phyloP scores from a whole-genome alignment of 495 filamentous ascomycete species.

The Choiromyces venosus region DNA sequence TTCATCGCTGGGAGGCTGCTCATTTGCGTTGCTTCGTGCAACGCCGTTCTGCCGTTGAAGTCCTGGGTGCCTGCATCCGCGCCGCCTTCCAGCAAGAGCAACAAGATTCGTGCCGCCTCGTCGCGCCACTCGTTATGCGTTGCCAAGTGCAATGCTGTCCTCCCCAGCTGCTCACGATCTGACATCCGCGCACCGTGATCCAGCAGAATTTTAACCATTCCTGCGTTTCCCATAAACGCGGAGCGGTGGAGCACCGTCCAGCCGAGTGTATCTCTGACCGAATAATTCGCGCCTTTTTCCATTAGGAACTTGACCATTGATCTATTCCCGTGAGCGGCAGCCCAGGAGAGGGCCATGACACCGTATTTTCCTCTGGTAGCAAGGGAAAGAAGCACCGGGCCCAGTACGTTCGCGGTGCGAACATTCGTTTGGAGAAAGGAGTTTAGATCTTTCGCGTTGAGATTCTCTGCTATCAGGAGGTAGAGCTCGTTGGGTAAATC shows the following conservation, averaged over 20 bases:
- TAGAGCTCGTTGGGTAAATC: background rate
- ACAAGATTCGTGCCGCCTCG: background rate
- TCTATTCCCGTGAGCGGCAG: constrained; percentile 10
- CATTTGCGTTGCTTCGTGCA: constrained; percentile 24
- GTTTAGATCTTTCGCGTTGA: background rate
- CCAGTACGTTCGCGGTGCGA: background rate
- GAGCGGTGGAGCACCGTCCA: constrained; percentile 51
- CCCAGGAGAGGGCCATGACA: constrained; percentile 15
- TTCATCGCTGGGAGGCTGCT: constrained; percentile 6
- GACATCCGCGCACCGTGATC: constrained; percentile 19
- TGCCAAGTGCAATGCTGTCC: constrained; percentile 18
- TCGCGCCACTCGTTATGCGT: constrained; percentile 2
- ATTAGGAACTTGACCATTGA: constrained; percentile 12
- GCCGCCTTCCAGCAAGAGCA: constrained; percentile 19
- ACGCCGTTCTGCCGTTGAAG: constrained; percentile 10
- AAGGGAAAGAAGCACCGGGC: background rate
- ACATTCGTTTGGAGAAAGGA: background rate
- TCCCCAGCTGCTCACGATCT: constrained; percentile 1
- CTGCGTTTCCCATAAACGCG: constrained; percentile 50
- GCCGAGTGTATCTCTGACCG: background rate
- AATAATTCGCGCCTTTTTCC: background rate
- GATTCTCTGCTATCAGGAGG: constrained; percentile 1
- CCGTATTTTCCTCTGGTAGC: background rate
- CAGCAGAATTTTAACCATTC: constrained; percentile 49
- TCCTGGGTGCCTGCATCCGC: constrained; percentile 27